phyloP scores from a whole-genome alignment of 495 filamentous ascomycete species.

The Collariella sp. region DNA sequence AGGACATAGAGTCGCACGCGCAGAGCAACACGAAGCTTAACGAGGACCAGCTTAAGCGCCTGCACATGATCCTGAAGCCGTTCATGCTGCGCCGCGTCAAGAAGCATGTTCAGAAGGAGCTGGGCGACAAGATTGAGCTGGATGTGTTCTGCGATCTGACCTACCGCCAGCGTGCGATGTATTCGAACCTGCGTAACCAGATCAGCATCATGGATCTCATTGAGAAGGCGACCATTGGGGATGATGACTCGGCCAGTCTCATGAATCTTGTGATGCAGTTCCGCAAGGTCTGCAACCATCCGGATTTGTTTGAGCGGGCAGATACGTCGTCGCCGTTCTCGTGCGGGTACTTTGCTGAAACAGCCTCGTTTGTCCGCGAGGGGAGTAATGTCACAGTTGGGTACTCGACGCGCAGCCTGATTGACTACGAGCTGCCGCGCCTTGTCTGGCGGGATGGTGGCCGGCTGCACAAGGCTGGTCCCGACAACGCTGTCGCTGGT shows the following conservation, averaged over 20 bases:
- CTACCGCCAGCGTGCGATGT: slow-evolving; percentile 93
- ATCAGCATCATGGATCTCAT: slow-evolving; percentile 98
- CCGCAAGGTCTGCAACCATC: slow-evolving; percentile 98
- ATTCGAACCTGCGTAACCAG: slow-evolving; percentile 82
- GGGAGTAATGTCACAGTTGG: slow-evolving; percentile 67
- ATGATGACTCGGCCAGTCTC: slow-evolving; percentile 90
- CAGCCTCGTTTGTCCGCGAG: slow-evolving; percentile 87
- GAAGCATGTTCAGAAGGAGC: slow-evolving; percentile 97
- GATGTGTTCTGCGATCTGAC: slow-evolving; percentile 96
- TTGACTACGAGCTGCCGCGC: slow-evolving; percentile 74
- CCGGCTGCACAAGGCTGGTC: slow-evolving; percentile 65
- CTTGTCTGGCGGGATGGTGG: slow-evolving; percentile 70
- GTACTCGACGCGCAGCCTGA: slow-evolving; percentile 80
- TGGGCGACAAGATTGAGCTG: slow-evolving; percentile 95
- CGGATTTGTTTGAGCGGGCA: slow-evolving; percentile 90
- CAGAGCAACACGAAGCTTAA: slow-evolving; percentile 98
- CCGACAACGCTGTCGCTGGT: slow-evolving; percentile 64
- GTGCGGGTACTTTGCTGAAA: slow-evolving; percentile 79
- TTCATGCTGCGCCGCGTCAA: slow-evolving; percentile 99
- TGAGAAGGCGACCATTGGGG: slow-evolving; percentile 90
- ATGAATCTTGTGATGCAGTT: slow-evolving; percentile 99
- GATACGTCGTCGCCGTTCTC: slow-evolving; percentile 84
- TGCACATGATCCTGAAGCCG: slow-evolving; percentile 98
- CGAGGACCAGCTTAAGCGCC: slow-evolving; percentile 87
- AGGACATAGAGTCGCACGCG: slow-evolving; percentile 97